Evolutionary conservation across 768 basidiomycete genomes (phyloP), one percentile per base, ranked within the genome.

Genomic region (Amanita rubescens): DNA sequence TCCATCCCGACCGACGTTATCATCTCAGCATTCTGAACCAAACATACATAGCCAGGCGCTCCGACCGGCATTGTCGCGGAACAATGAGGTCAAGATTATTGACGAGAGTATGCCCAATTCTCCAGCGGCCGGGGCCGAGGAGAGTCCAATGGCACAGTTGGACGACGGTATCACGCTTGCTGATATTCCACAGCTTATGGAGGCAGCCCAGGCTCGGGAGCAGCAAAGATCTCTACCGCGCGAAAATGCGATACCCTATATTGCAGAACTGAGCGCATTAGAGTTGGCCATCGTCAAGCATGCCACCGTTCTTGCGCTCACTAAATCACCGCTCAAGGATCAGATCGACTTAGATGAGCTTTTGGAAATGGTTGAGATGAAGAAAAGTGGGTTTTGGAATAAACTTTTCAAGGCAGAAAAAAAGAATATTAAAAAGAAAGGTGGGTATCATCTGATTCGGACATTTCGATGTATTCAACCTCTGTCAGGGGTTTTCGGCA

Each of bases 311-410:
- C 75, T 94, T 5, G 79, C 82, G 7, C 74, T 99, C 43, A 81
- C 83, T 56, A 78, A 85, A 58, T 90, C 87, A 3, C 82, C 87
- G 9, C 69, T 98, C 27, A 81, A 78, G 58, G 89, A 92, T 56
- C 80, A 87, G 49, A 83, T 93, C 53, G 93, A 95, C 59, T 63
- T 97, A 59, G 96, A 98, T 56, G 96, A 99, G 65, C 75, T 98
- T 50, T 67, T 97, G 59, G 95, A 98, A 69, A 74, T 96, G 66
- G 81, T 99, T 25, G 94, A 97, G 67, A 75, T 75, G 19, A 90
- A 95, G 77, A 97, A 95, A 76, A 85, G 82, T 56, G 88, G 87
- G 17, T 96, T 96, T 70, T 99, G 94, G 94, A 89, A 90, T 58
- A 92, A 94, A 69, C 68, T 97, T 15, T 97, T 99, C 75, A 97